Percentiles rank a stretch among this genome's conserved stretches.
phyloP scores from a whole-genome alignment of 495 filamentous ascomycete genomes.

The Stereocaulon alpinum region DNA sequence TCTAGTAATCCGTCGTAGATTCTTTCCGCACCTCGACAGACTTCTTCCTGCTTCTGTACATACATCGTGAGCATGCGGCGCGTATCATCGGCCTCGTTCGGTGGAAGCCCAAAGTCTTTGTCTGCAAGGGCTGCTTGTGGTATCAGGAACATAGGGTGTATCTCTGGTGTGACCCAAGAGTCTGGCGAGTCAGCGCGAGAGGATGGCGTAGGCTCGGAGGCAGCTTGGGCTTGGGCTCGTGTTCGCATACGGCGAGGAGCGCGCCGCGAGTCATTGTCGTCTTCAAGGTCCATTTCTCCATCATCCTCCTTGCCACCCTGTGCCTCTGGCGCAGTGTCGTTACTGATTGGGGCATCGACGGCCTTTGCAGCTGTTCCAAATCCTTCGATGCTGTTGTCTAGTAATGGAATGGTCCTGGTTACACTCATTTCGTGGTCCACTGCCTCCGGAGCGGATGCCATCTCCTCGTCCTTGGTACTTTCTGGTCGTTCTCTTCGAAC shows the following conservation, averaged over 20 bases:
- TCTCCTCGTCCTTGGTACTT: not conserved
- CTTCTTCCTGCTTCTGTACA: constrained; percentile 92
- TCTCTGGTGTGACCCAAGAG: constrained; percentile 39
- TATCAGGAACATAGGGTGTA: constrained; percentile 80
- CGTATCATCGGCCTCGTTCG: constrained; percentile 78
- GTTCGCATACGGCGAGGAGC: constrained; percentile 59
- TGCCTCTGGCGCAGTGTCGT: not conserved
- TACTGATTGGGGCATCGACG: not conserved
- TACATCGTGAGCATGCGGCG: constrained; percentile 72
- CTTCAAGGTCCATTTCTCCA: constrained; percentile 13
- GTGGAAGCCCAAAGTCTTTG: constrained; percentile 67
- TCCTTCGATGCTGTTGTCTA: not conserved
- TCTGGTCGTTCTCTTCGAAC: not conserved
- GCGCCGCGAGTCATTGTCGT: constrained; percentile 30
- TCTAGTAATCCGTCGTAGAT: constrained; percentile 66
- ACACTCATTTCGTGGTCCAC: not conserved
- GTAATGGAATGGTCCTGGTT: not conserved
- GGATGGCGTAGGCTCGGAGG: constrained; percentile 26
- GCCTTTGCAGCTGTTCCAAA: not conserved
- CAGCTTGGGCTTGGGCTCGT: constrained; percentile 51
- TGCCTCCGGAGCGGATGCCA: not conserved
- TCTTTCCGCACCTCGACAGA: constrained; percentile 66
- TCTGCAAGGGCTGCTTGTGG: constrained; percentile 62
- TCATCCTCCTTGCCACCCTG: constrained; percentile 18
- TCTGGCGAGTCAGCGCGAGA: constrained; percentile 38